These are phyloP conservation scores for Starmerella apis DNA, from an alignment of 805 yeast genomes.

Conservation along the genomic window DNA sequence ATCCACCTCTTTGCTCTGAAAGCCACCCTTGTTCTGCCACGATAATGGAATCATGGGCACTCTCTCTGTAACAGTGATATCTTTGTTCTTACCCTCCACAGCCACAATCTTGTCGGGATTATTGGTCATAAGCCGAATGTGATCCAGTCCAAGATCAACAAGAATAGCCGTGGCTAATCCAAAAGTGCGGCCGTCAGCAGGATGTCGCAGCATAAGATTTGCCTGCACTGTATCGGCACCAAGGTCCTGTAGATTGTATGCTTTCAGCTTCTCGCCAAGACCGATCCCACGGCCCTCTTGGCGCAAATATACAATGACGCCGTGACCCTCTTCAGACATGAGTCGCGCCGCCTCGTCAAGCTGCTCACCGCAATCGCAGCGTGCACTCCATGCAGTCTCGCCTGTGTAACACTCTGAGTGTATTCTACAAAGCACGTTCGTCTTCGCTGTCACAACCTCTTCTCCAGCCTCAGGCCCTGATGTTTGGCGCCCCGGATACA, in stretches of 20 bases:
- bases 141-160: conserved; percentile 62
- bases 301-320: conserved; percentile 88
- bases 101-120: conserved; percentile 94
- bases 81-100: conserved; percentile 74
- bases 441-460: background rate
- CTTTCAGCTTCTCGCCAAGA: conserved; percentile 92
- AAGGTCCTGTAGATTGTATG: conserved; percentile 89
- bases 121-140: conserved; percentile 74
- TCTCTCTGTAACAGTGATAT: conserved; percentile 69
- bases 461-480: conserved; percentile 12
- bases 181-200: conserved; percentile 95
- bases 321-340: conserved; percentile 80
- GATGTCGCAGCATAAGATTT: conserved; percentile 81
- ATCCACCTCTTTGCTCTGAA: conserved; percentile 75
- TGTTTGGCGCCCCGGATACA: conserved; percentile 66
- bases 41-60: conserved; percentile 96
- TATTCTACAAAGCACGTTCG: conserved; percentile 57
- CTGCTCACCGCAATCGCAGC: conserved; percentile 99
- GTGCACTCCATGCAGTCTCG: conserved; percentile 97
- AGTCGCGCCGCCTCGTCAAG: conserved; percentile 93
- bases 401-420: conserved; percentile 99
- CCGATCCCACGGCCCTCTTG: conserved; percentile 99
- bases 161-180: conserved; percentile 89
- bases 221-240: conserved; percentile 99
- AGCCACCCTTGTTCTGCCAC: conserved; percentile 66